Conservation (phyloP, 805 yeast genomes). For the Lipomyces starkeyi region DNA sequence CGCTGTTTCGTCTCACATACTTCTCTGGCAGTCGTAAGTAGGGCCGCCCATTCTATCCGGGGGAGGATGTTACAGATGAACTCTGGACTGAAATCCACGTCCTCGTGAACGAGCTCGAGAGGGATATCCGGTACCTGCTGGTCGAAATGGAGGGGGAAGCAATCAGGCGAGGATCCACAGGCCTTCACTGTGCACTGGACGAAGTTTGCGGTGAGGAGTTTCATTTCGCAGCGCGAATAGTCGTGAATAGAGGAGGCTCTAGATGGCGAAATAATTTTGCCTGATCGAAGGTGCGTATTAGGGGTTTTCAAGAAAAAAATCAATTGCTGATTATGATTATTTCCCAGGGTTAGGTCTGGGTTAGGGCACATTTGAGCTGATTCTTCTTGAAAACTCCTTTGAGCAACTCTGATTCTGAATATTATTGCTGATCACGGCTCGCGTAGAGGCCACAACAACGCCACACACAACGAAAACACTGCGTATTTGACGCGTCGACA, state of each 20-base stretch:
- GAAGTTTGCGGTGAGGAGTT: conserved; percentile 93
- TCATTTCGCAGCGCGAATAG: conserved; percentile 57
- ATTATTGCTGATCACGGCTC: too few species aligned
- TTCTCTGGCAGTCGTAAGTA: conserved; percentile 76
- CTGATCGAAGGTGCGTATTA: too few species aligned
- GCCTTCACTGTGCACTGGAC: conserved; percentile 88
- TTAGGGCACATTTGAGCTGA: too few species aligned
- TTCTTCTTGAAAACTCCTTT: too few species aligned
- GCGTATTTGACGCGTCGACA: too few species aligned
- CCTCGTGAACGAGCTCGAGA: conserved; percentile 76
- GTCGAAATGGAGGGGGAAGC: conserved; percentile 80
- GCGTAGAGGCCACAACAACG: too few species aligned
- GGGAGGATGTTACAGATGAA: conserved; percentile 77
- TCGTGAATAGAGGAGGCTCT: not conserved
- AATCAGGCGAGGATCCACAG: conserved; percentile 73
- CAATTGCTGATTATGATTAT: too few species aligned
- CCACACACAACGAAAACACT: too few species aligned
- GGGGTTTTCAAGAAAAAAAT: not conserved
- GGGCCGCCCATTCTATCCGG: conserved; percentile 87
- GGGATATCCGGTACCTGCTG: conserved; percentile 42
- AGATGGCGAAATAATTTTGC: not conserved
- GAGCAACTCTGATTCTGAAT: too few species aligned
- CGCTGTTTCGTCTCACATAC: conserved; percentile 46
- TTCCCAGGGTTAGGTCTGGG: too few species aligned
- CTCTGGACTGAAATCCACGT: conserved; percentile 79